These are phyloP conservation scores for Leccinum fallax DNA, from an alignment of 1,284 basidiomycete species.

Conservation along the genomic window DNA sequence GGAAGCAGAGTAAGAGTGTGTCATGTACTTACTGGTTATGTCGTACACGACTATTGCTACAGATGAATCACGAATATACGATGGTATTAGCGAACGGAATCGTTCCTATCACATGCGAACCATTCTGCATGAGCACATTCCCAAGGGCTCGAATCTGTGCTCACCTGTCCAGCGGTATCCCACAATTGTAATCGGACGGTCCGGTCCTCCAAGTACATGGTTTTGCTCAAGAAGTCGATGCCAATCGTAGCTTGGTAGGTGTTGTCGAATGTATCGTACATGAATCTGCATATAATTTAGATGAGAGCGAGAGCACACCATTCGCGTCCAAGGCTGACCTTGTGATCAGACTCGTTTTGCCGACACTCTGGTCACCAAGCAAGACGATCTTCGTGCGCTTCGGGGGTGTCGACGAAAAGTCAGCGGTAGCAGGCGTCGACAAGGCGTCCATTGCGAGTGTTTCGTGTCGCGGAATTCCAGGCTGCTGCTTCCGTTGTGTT, in stretches of 20 bases:
- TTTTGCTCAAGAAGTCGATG: slow-evolving; percentile 99
- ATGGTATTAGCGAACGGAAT: slow-evolving; percentile 97
- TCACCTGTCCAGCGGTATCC: slow-evolving; percentile 97
- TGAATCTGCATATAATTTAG: slow-evolving; percentile 62
- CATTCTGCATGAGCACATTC: slow-evolving; percentile 9
- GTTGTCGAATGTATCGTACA: slow-evolving; percentile 99
- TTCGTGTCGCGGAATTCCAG: neutral
- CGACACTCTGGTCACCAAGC: slow-evolving; percentile 90
- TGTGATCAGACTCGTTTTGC: slow-evolving; percentile 98
- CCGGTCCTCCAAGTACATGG: slow-evolving; percentile 99
- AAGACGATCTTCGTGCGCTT: slow-evolving; percentile 97
- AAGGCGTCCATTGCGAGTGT: slow-evolving; percentile 45
- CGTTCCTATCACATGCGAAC: slow-evolving; percentile 70
- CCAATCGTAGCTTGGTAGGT: slow-evolving; percentile 99
- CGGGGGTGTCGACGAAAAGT: slow-evolving; percentile 83
- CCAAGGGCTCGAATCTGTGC: slow-evolving; percentile 23
- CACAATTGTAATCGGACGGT: slow-evolving; percentile 97
- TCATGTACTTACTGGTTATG: slow-evolving; percentile 81
- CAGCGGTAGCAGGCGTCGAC: slow-evolving; percentile 71
- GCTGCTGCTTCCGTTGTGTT: neutral
- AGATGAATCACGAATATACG: slow-evolving; percentile 98
- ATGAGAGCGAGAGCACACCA: slow-evolving; percentile 4
- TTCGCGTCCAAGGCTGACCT: slow-evolving; percentile 52
- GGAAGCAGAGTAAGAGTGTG: neutral
- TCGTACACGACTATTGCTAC: slow-evolving; percentile 99